phyloP scores from a whole-genome alignment of 2,329 filamentous ascomycete species.

The Huntiella moniliformis region DNA sequence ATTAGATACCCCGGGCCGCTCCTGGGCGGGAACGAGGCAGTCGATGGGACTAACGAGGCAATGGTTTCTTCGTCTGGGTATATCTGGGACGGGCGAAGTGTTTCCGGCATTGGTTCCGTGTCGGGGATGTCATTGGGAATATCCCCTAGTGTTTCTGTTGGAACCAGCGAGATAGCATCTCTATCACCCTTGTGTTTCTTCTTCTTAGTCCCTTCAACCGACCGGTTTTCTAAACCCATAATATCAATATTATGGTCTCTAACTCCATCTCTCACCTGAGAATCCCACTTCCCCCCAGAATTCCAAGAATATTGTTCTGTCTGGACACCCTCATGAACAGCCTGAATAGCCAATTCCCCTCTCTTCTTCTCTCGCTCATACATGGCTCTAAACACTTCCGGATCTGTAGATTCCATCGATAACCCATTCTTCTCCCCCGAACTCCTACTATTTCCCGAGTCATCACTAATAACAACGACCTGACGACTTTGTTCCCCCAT shows the following conservation, averaged over 20 bases:
- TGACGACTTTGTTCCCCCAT: too few species aligned
- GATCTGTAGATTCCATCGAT: too few species aligned
- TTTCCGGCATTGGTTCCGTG: not conserved
- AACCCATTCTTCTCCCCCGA: too few species aligned
- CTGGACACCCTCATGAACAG: too few species aligned
- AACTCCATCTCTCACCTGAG: too few species aligned
- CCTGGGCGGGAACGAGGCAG: not conserved
- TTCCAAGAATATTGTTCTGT: too few species aligned
- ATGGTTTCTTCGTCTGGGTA: conserved; percentile 3
- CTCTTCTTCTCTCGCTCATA: too few species aligned
- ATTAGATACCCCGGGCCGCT: not conserved
- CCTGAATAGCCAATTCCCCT: too few species aligned
- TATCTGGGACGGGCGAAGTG: not conserved
- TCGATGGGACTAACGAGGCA: conserved; percentile 1
- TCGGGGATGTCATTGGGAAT: not conserved
- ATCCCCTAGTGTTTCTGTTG: not conserved
- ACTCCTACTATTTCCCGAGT: too few species aligned
- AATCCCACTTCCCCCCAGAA: too few species aligned
- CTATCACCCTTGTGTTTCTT: not conserved
- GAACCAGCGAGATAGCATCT: not conserved
- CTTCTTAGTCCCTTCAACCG: not conserved
- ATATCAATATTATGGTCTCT: not conserved
- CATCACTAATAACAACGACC: too few species aligned
- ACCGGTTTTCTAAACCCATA: not conserved
- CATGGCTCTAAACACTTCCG: too few species aligned